Evolutionary conservation across 78 protist species (phyloP), one percentile per base, ranked within the genome.

Genomic region (Dictyostelium capitatum): DNA sequence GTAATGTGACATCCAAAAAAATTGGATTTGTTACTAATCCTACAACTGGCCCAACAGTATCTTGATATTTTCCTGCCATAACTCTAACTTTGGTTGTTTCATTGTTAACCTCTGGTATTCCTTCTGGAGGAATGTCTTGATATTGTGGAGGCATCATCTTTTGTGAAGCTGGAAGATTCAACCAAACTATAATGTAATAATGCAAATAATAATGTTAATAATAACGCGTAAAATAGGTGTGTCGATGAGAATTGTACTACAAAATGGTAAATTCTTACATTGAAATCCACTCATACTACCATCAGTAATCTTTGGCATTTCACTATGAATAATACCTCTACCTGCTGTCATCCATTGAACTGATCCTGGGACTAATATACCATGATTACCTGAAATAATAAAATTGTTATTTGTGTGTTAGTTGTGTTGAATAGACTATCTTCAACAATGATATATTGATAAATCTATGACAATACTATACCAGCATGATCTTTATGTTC

Each of bases 311-410:
- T 11, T 6, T n/a, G 92, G 95, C 80, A 53, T 59, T 89, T 97
- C 98, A 50, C 70, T 67, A 80, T 97, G 98, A 46, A 97, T 54
- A 25, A 97, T 90, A 53, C 97, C 98, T 6, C 62, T 43, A n/a
- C 95, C 98, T 1, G 98, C 97, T n/a, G 97, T 92, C 97, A 97
- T 96, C 98, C 98, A 97, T 96, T 23, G 97, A 0, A 87, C 90
- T 4, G 56, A 28, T 2, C 95, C 95, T 15, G 94, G 80, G 19
- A 10, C 77, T 48, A 96, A 73, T 37, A 83, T 15, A 20, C 96
- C 97, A 9, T 41, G 14, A 83, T 96, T 84, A n/a, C 96, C 96
- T 65, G 59, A 65, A 46, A 48, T 28, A 82, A n/a, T n/a, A n/a
- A n/a, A n/a, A n/a, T n/a, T n/a, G n/a, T n/a, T n/a, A n/a, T n/a